A percentile compares a stretch with the other conserved stretches of the same genome.
These are phyloP conservation scores for Acacia crassicarpa DNA, from an alignment of 306 rosid species.

Conservation along the genomic window DNA sequence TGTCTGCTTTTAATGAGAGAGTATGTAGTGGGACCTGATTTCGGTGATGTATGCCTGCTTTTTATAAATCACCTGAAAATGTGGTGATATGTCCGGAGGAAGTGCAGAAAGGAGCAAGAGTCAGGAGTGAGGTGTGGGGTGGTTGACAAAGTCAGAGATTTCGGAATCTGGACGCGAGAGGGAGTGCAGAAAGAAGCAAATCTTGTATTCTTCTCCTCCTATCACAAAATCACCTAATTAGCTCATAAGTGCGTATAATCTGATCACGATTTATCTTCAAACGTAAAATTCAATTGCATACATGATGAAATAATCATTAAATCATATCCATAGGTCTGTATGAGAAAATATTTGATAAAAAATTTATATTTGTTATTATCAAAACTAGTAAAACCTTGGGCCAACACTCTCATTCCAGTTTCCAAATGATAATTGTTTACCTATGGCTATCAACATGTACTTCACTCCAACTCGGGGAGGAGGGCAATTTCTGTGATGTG, in stretches of 20 bases:
- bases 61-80: too few species aligned
- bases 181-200: too few species aligned
- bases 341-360: neutral
- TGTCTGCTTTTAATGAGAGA: too few species aligned
- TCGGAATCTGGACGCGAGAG: too few species aligned
- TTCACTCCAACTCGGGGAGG: neutral
- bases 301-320: neutral
- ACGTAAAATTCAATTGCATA: neutral
- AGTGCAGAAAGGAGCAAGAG: too few species aligned
- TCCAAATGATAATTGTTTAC: neutral
- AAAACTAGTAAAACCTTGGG: neutral
- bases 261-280: neutral
- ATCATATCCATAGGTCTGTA: neutral
- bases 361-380: neutral
- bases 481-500: neutral
- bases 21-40: too few species aligned
- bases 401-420: slow-evolving; percentile 13
- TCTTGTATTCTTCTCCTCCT: neutral
- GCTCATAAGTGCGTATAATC: neutral
- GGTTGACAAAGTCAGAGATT: too few species aligned
- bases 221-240: neutral
- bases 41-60: too few species aligned
- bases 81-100: too few species aligned
- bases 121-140: too few species aligned
- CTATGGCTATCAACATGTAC: neutral